Base-by-base conservation (phyloP, 768 basidiomycete genomes). In the Hebeloma cylindrosporum region DNA sequence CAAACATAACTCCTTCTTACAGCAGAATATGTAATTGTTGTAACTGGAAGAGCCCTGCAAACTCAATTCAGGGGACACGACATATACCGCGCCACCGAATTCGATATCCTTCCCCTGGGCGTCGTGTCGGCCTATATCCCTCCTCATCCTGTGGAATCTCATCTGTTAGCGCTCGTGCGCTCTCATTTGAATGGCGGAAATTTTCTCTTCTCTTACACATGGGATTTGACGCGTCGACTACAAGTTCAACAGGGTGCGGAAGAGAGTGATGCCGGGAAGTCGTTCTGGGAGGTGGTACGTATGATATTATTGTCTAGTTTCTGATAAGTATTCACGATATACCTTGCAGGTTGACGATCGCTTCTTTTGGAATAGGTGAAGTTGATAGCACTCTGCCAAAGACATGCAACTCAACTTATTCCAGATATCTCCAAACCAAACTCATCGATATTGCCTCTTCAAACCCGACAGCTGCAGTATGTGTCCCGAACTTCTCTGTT, bases 301-400 rank as follows among this genome's bases (percentile, higher is more conserved):
- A n/a, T 25, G 39, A 28, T 32, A 33, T 29, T 26, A 37, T 33
- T 17, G 10, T 27, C 43, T 13, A 11, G 16, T 20, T 16, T 7
- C 30, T 26, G 16, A 47, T 34, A 20, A 43, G 16, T 18, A 30
- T 27, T 14, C 4, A 34, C 43, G 23, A 16, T 26, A 13, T 28
- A n/a, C 31, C 41, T 9, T 23, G 20, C 25, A 94, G 85, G 86
- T 85, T 28, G 96, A 99, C 53, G 93, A 96, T 59, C 78, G 94
- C 51, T 99, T 99, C 69, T 98, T 98, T 68, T 99, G 95, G 95
- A 99, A 99, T 66, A 88, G 82, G 80, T 88, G 46, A 35, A 66
- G 60, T 11, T 43, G 7, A 37, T 40, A 31, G 20, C 22, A 10
- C 28, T n/a, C 10, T 21, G 13, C 30, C 22, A 7, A 14, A 13